A percentile compares a stretch with the other conserved stretches of the same genome.
Evolutionary conservation across 179 eudicot genomes (phyloP).

Genomic region (Drosera spatulata): DNA sequence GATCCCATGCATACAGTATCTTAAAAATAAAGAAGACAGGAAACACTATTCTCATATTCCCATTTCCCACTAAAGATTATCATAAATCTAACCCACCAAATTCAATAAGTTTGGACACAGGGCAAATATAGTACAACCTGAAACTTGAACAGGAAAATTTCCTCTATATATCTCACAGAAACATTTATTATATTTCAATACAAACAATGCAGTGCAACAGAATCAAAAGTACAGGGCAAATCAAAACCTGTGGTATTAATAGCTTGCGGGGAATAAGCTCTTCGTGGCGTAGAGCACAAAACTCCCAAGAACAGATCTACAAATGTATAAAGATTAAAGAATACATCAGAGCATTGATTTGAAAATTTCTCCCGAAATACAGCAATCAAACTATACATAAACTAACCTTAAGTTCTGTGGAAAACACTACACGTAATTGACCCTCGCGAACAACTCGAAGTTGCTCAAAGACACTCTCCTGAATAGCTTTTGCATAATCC

Average conservation of each 20-base stretch:
- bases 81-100: too few relatives aligned
- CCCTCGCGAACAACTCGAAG: constrained; percentile 99
- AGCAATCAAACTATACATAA: constrained; percentile 4
- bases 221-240: too few relatives aligned
- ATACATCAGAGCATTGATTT: constrained; percentile 6
- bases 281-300: constrained; percentile 90
- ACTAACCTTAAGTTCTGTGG: constrained; percentile 73
- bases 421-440: constrained; percentile 87
- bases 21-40: too few relatives aligned
- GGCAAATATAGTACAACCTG: too few relatives aligned
- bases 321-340: neutral
- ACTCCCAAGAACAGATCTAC: constrained; percentile 99
- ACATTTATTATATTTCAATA: too few relatives aligned
- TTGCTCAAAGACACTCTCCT: constrained; percentile 95
- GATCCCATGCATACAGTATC: too few relatives aligned
- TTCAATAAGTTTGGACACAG: too few relatives aligned
- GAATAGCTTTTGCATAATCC: constrained; percentile 97
- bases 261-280: constrained; percentile 87
- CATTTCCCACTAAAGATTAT: too few relatives aligned
- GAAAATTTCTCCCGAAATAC: neutral
- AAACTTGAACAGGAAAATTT: too few relatives aligned
- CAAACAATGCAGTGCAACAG: neutral
- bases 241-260: constrained; percentile 64
- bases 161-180: too few relatives aligned
- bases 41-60: too few relatives aligned